Conservation (phyloP, 2,329 filamentous ascomycete genomes). For the Ophiostoma ulmi region DNA sequence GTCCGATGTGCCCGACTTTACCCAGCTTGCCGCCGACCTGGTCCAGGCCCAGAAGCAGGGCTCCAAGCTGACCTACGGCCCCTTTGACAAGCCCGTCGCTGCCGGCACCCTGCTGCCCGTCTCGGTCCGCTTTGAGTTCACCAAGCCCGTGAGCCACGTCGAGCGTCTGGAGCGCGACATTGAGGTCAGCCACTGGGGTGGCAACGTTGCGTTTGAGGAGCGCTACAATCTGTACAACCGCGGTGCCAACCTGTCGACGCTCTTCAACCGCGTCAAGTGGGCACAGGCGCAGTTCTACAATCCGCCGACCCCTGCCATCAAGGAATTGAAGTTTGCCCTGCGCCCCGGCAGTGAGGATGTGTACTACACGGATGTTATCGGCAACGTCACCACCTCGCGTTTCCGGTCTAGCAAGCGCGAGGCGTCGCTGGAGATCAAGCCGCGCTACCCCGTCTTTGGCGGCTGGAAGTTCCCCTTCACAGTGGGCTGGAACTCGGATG, state of each 20-base stretch:
- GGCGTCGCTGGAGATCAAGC: constrained; percentile 83
- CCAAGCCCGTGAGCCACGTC: constrained; percentile 79
- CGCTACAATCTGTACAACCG: constrained; percentile 83
- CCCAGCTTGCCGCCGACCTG: constrained; percentile 60
- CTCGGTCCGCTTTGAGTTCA: constrained; percentile 88
- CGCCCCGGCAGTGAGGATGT: constrained; percentile 73
- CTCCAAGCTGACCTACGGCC: constrained; percentile 80
- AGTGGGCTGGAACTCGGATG: constrained; percentile 88
- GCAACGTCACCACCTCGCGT: constrained; percentile 89
- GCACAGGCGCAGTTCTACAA: constrained; percentile 68
- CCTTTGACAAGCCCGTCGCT: constrained; percentile 68
- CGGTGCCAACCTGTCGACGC: constrained; percentile 68
- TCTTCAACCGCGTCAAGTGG: constrained; percentile 75
- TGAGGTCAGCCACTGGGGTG: constrained; percentile 96
- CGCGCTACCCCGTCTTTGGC: constrained; percentile 92
- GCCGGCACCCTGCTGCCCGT: constrained; percentile 69
- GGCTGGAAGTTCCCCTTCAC: constrained; percentile 98
- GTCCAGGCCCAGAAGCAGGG: constrained; percentile 74
- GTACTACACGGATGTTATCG: constrained; percentile 94
- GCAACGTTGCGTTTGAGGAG: constrained; percentile 92
- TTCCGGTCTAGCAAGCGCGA: constrained; percentile 75
- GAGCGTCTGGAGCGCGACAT: constrained; percentile 79
- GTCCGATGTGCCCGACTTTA: constrained; percentile 77
- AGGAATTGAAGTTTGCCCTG: constrained; percentile 75
- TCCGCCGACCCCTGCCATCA: constrained; percentile 70